phyloP scores from a whole-genome alignment of 1,284 basidiomycete genomes.

The Cutaneotrichosporon sp. region DNA sequence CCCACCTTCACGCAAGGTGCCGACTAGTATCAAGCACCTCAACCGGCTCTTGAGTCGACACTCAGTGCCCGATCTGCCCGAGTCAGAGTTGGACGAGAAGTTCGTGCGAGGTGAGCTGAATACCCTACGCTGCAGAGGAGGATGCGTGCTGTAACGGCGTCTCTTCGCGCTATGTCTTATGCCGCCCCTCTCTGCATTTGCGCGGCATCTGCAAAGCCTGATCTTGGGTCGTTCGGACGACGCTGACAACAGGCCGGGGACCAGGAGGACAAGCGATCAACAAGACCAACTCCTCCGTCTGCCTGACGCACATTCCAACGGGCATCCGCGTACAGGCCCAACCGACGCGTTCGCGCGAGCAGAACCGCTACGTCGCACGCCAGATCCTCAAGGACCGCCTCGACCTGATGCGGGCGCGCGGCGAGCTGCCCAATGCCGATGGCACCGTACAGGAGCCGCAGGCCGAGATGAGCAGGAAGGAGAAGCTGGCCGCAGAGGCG shows the following conservation, averaged over 20 bases:
- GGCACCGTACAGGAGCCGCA: background rate
- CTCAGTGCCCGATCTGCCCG: slow-evolving; percentile 29
- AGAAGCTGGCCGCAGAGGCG: slow-evolving; percentile 18
- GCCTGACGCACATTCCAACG: slow-evolving; percentile 48
- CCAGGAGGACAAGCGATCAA: slow-evolving; percentile 52
- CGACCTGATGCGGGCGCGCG: slow-evolving; percentile 32
- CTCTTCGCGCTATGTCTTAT: too few relatives aligned
- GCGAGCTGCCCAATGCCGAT: slow-evolving; percentile 5
- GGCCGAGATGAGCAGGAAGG: slow-evolving; percentile 19
- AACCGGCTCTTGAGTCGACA: slow-evolving; percentile 35
- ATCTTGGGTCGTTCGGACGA: too few relatives aligned
- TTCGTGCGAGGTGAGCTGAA: slow-evolving; percentile 45
- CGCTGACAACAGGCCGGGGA: slow-evolving; percentile 38
- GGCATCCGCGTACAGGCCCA: slow-evolving; percentile 50
- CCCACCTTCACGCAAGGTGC: background rate
- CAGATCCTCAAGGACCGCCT: slow-evolving; percentile 44
- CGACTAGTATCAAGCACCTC: slow-evolving; percentile 33
- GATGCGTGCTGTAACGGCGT: too few relatives aligned
- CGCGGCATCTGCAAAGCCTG: too few relatives aligned
- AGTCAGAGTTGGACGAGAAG: slow-evolving; percentile 45
- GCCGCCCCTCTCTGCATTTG: background rate
- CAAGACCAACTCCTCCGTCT: slow-evolving; percentile 50
- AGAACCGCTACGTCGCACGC: slow-evolving; percentile 48
- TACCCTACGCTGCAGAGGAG: too few relatives aligned
- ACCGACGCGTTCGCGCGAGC: slow-evolving; percentile 48